Evolutionary conservation across 768 basidiomycete genomes (phyloP), one percentile per base, ranked within the genome.

Genomic region (Hericium rajendrae): DNA sequence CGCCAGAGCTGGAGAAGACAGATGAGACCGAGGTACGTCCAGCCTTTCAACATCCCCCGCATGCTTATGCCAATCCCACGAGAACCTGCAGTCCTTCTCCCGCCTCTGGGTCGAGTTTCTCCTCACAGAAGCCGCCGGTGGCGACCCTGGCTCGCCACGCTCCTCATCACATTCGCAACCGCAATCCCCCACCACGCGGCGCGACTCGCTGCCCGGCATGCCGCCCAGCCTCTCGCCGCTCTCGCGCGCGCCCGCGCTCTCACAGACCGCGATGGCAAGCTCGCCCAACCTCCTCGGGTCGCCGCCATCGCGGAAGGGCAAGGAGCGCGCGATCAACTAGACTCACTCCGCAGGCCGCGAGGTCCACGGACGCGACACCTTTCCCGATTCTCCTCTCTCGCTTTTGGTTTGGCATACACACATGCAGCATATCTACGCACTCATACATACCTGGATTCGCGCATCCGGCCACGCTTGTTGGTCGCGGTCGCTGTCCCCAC

Each of bases 41-140:
- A 24, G 38, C 28, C 8, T 4, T 1, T 24, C 13, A n/a, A n/a
- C n/a, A n/a, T n/a, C n/a, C n/a, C n/a, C n/a, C n/a, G n/a, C n/a
- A n/a, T n/a, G n/a, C n/a, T n/a, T 24, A 5, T 18, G 10, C 12
- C 5, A 22, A 43, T 11, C 46, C 54, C 32, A 16, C 41, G 38
- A 51, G 26, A 48, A 38, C 39, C 24, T 59, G 12, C 62, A 98
- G 94, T 95, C 93, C 0, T 99, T 99, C 74, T 94, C 92, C 40
- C 89, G 94, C 50, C 80, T 97, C 11, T 99, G 94, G 86, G 95
- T 99, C 50, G 97, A 99, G 70, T 99, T 95, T 68, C 79, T 99
- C 3, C 84, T 99, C 60, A 95, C 93, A 22, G 95, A 99, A 74
- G 86, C 94, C 0, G 76, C 80, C 43, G 73, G 74, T 62, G 83